These are phyloP conservation scores for Fagopyrum homotropicum DNA, from an alignment of 148 eudicot species.

Conservation along the genomic window DNA sequence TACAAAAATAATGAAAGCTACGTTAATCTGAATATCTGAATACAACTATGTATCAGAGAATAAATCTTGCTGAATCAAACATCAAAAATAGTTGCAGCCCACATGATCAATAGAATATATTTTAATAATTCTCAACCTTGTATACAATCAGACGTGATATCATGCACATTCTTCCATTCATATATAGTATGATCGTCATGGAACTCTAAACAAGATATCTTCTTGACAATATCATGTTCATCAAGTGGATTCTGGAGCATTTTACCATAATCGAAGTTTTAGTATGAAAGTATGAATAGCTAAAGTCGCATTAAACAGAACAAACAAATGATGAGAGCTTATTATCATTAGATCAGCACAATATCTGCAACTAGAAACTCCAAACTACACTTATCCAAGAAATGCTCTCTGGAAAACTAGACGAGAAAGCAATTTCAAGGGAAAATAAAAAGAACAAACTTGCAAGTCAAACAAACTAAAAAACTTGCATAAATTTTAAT, in stretches of 20 bases:
- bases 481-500: neutral
- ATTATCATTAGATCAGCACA: constrained; percentile 10
- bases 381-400: constrained; percentile 6
- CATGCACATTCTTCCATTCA: neutral
- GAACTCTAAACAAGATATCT: neutral
- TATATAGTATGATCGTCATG: too few relatives aligned
- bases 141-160: neutral
- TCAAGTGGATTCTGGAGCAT: neutral
- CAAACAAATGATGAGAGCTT: neutral
- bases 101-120: neutral
- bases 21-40: neutral
- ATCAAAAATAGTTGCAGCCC: neutral
- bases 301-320: neutral
- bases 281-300: neutral
- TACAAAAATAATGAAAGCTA: neutral
- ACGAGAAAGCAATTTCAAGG: constrained; percentile 7
- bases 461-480: constrained; percentile 5
- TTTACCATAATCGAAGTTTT: too few relatives aligned
- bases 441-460: neutral
- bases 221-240: neutral
- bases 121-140: neutral
- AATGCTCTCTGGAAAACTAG: constrained; percentile 4
- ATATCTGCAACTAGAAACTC: constrained; percentile 4
- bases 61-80: neutral
- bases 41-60: neutral